Evolutionary conservation across 106 monocot species (phyloP).

Genomic region (Dendrobium officinale): DNA sequence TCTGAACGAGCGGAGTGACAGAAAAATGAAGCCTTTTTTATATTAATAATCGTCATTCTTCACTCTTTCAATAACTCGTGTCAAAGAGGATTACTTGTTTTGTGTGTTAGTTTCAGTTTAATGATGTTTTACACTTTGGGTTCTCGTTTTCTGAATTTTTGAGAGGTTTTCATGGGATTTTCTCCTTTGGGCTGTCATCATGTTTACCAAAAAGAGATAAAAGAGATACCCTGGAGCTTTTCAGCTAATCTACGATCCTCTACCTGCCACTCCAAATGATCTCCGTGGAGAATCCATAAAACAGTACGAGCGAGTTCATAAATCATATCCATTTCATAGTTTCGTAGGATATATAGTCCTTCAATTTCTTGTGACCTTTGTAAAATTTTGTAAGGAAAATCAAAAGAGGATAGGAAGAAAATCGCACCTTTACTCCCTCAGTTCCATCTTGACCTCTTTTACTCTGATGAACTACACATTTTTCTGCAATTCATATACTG

Average conservation of each 20-base stretch:
- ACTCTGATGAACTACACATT: not conserved
- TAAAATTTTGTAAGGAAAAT: not conserved
- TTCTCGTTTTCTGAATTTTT: not conserved
- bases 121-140: not conserved
- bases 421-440: too few relatives aligned
- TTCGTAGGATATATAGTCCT: not conserved
- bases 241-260: not conserved
- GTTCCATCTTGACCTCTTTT: too few relatives aligned
- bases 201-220: constrained; percentile 1
- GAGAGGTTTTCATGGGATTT: constrained; percentile 3
- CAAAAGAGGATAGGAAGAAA: not conserved
- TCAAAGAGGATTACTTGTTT: not conserved
- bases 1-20: not conserved
- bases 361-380: not conserved
- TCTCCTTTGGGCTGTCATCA: not conserved
- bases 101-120: not conserved
- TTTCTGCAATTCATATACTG: not conserved
- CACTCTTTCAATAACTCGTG: not conserved
- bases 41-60: not conserved
- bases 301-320: too few relatives aligned
- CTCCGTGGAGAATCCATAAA: too few relatives aligned
- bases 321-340: too few relatives aligned
- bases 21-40: not conserved
- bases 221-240: not conserved
- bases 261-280: not conserved